phyloP scores from a whole-genome alignment of 441 rosid genomes.

The Aquilaria agallochum region DNA sequence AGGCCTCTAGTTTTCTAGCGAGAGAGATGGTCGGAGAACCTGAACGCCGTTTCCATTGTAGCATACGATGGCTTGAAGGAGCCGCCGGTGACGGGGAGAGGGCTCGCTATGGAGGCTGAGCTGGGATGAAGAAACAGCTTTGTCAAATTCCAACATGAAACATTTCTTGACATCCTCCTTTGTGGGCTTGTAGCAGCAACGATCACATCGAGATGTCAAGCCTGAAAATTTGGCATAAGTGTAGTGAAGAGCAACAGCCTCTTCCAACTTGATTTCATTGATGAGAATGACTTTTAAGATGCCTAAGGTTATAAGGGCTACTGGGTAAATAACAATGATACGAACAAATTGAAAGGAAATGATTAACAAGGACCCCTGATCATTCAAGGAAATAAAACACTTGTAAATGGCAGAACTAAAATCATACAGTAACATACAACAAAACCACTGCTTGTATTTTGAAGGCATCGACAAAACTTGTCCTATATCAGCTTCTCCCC shows the following conservation, averaged over 20 bases:
- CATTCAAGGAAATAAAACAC: neutral
- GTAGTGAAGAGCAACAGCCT: constrained; percentile 76
- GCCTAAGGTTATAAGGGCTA: neutral
- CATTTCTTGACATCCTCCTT: constrained; percentile 80
- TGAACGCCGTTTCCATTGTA: constrained; percentile 5
- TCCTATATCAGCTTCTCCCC: too few species aligned
- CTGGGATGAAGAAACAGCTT: constrained; percentile 40
- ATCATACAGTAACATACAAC: too few species aligned
- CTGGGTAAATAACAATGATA: neutral
- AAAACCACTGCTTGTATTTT: neutral
- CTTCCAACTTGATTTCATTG: constrained; percentile 74
- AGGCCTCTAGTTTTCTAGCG: constrained; percentile 29
- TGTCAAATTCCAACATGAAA: constrained; percentile 78
- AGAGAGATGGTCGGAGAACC: constrained; percentile 12
- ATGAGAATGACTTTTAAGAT: constrained; percentile 14
- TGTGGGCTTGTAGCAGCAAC: constrained; percentile 82
- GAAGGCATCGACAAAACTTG: neutral
- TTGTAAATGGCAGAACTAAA: neutral
- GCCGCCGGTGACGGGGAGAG: constrained; percentile 13
- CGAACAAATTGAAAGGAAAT: too few species aligned
- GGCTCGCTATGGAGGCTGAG: constrained; percentile 18
- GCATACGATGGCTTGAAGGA: constrained; percentile 13
- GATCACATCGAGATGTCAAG: constrained; percentile 67
- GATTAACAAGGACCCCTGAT: neutral
- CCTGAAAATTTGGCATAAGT: constrained; percentile 73